Evolutionary conservation across 331 rosid genomes (phyloP).

Genomic region (Phaseolus coccineus): DNA sequence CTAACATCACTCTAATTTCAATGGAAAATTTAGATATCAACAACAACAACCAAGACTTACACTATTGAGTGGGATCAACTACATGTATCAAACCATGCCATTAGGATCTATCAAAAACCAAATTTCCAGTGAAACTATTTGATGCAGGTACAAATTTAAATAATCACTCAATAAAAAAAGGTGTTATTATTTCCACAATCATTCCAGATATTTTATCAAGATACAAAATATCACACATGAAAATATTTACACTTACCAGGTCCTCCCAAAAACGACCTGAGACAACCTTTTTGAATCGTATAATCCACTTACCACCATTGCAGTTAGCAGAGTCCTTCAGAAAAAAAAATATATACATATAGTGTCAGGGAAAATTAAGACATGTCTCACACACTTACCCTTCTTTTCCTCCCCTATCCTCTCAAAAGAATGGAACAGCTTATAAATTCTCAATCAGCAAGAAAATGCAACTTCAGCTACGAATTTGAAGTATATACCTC

Average conservation of each 20-base stretch:
- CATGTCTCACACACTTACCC: neutral
- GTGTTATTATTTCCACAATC: conserved; percentile 17
- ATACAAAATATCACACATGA: neutral
- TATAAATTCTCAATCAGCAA: neutral
- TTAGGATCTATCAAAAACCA: neutral
- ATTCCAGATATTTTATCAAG: conserved; percentile 24
- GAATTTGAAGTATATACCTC: conserved; percentile 61
- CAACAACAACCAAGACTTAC: neutral
- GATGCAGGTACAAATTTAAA: conserved; percentile 15
- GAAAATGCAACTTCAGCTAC: conserved; percentile 27
- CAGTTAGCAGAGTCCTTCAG: conserved; percentile 95
- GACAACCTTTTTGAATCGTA: conserved; percentile 86
- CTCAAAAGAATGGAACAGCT: neutral
- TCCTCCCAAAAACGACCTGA: conserved; percentile 99
- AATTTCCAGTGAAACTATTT: neutral
- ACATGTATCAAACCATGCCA: neutral
- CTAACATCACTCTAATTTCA: neutral
- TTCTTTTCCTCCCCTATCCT: neutral
- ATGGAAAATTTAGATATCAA: neutral
- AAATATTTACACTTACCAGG: conserved; percentile 66
- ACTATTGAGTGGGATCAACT: neutral
- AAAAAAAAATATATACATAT: conserved; percentile 14
- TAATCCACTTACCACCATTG: conserved; percentile 97
- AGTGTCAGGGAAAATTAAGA: conserved; percentile 24
- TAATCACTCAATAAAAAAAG: conserved; percentile 3